Evolutionary conservation across 2,329 filamentous ascomycete species (phyloP), one percentile per base, ranked within the genome.

Genomic region (Fonsecaea pugnacius): DNA sequence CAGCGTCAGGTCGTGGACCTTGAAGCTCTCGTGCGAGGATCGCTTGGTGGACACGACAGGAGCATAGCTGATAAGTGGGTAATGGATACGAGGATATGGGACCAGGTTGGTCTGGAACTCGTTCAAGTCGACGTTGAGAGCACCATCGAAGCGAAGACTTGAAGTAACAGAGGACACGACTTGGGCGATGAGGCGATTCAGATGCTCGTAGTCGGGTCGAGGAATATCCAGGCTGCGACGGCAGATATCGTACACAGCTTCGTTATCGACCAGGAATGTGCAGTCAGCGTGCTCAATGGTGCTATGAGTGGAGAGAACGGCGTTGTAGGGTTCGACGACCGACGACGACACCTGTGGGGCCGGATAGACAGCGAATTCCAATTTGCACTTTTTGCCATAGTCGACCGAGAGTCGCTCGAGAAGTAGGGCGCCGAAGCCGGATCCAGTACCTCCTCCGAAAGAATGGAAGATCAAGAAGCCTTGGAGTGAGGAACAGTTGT

Each of bases 11-110:
- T 95, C 91, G 67, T 87, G 85, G 61, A 92, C 89, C 83, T 91
- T 92, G 87, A 93, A 93, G 82, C 89, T 91, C 83, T 95, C 91
- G 75, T 95, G 91, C 54, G 88, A 86, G 78, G 89, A 91, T 85
- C 91, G 91, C 81, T 85, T 83, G 64, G 87, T 86, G 33, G 83
- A 85, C 64, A 88, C 81, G 60, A 89, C 85, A 2, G 87, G 87
- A 1, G 86, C 85, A 71, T 88, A 89, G 70, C 82, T 84, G 76
- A 89, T 87, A 69, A 89, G 76, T 48, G 87, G 86, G 74, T 88
- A 89, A 75, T 89, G 87, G 70, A 89, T 88, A 74, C 87, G 83
- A 27, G 87, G 87, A 75, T 87, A 89, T 6, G 87, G 87, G 58
- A 89, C 87, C 76, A 89, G 76, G 75, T 89, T 89, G 70, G 87